phyloP scores from a whole-genome alignment of 306 rosid species.

The Cicer judaicum region DNA sequence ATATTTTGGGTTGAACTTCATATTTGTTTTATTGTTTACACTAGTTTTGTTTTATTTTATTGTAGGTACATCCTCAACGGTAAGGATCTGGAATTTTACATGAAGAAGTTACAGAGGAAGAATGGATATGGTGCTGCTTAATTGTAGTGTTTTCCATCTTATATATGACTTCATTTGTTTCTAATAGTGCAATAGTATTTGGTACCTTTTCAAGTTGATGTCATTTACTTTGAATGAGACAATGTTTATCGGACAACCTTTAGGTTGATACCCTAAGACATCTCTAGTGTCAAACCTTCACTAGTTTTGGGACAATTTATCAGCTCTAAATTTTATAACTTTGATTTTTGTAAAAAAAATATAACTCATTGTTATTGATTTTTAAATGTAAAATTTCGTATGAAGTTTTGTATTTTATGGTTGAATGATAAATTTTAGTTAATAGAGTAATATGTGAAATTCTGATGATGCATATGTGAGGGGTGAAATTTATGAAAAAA shows the following conservation, averaged over 20 bases:
- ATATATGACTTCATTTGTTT: constrained; percentile 3
- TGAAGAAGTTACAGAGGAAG: constrained; percentile 57
- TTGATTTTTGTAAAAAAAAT: no score
- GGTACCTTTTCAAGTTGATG: neutral
- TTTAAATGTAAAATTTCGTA: no score
- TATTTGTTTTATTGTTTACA: neutral
- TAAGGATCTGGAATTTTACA: constrained; percentile 55
- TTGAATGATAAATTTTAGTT: no score
- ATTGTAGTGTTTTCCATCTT: neutral
- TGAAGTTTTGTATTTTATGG: no score
- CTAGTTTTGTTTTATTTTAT: neutral
- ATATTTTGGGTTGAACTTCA: neutral
- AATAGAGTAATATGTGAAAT: no score
- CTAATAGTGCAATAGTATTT: constrained; percentile 15
- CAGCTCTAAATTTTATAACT: neutral
- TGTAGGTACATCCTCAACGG: constrained; percentile 58
- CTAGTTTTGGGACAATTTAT: constrained; percentile 25
- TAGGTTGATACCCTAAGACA: neutral
- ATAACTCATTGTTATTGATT: no score
- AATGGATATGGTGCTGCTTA: constrained; percentile 56
- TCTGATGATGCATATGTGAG: no score
- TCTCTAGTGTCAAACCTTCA: constrained; percentile 18
- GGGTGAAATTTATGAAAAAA: no score
- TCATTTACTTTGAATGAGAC: neutral
- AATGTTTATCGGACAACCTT: neutral